phyloP scores from a whole-genome alignment of 129 eudicot species.

The Tagetes patula region DNA sequence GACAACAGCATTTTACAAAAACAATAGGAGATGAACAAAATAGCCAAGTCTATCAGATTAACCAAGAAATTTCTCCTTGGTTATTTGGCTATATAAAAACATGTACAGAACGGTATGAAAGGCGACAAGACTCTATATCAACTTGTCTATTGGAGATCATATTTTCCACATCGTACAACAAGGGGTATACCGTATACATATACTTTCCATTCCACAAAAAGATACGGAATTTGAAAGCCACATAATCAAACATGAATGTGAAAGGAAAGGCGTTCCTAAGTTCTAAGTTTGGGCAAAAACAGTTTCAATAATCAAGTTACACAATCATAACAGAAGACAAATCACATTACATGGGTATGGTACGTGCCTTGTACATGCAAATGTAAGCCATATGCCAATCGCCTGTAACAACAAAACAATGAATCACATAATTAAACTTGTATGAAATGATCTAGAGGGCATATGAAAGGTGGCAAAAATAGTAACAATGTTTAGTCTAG shows the following conservation, averaged over 20 bases:
- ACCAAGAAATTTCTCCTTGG: too few species aligned
- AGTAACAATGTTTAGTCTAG: background rate
- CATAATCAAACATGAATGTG: slow-evolving; percentile 19
- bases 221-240: background rate
- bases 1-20: too few species aligned
- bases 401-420: slow-evolving; percentile 51
- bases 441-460: background rate
- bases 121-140: background rate
- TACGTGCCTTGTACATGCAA: slow-evolving; percentile 99
- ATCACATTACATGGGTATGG: slow-evolving; percentile 52
- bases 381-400: slow-evolving; percentile 99
- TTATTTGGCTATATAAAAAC: background rate
- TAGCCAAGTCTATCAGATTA: too few species aligned
- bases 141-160: background rate
- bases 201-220: slow-evolving; percentile 1
- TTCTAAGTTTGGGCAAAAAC: slow-evolving; percentile 19
- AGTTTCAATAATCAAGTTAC: slow-evolving; percentile 13
- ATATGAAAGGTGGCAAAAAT: background rate
- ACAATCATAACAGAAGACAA: slow-evolving; percentile 1
- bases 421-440: background rate
- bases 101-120: background rate
- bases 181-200: background rate
- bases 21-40: too few species aligned
- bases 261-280: slow-evolving; percentile 19
- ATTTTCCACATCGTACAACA: background rate